Evolutionary conservation across 768 basidiomycete genomes (phyloP).

Genomic region (Imleria badia): DNA sequence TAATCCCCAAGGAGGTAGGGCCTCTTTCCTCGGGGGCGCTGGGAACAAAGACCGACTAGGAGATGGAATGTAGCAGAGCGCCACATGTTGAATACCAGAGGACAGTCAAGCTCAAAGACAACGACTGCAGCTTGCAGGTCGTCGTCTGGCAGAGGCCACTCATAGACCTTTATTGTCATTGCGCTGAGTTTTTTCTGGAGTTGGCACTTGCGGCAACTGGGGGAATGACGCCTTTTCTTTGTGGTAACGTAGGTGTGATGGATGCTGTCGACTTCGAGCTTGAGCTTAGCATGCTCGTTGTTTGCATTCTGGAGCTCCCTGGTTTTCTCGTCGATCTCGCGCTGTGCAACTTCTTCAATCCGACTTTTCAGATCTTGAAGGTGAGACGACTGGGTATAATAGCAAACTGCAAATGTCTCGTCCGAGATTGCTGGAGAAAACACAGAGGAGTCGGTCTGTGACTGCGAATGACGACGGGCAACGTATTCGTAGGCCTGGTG

Average conservation of each 20-base stretch:
- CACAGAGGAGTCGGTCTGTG: conserved; percentile 26
- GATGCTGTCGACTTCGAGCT: neutral
- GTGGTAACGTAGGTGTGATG: neutral
- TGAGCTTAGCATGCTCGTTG: neutral
- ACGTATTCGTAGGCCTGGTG: conserved; percentile 31
- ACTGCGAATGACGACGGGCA: conserved; percentile 20
- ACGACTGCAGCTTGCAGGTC: conserved; percentile 19
- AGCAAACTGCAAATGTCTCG: conserved; percentile 34
- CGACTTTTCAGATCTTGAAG: conserved; percentile 22
- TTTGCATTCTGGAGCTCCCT: conserved; percentile 29
- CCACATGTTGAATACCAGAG: conserved; percentile 40
- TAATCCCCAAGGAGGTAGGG: conserved; percentile 1
- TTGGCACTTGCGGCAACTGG: conserved; percentile 22
- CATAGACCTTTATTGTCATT: conserved; percentile 36
- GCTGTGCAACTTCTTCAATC: conserved; percentile 31
- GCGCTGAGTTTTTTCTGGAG: conserved; percentile 7
- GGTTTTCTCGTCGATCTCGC: conserved; percentile 17
- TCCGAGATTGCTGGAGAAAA: conserved; percentile 27
- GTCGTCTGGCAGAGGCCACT: conserved; percentile 45
- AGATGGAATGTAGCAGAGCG: conserved; percentile 23
- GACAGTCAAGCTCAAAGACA: conserved; percentile 44
- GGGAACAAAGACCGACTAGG: conserved; percentile 35
- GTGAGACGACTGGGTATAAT: conserved; percentile 22
- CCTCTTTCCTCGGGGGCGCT: neutral
- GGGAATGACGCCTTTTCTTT: neutral